Conservation (phyloP, 768 basidiomycete species). For the Pleurotus tuoliensis region DNA sequence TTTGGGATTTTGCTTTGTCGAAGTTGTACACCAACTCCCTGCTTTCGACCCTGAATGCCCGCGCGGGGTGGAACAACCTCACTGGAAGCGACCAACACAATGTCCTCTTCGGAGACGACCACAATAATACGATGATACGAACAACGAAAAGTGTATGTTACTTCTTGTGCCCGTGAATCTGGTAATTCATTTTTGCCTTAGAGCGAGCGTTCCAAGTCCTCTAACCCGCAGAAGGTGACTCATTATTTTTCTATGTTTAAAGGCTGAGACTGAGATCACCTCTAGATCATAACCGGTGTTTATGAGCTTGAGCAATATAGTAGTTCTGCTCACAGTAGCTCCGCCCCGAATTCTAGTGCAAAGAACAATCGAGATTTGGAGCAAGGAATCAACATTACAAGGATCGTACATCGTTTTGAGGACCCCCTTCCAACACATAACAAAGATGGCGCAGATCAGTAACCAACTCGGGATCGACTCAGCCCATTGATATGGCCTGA, state of each 20-base stretch:
- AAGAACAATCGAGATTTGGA: background rate
- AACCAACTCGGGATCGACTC: no score
- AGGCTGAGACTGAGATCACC: background rate
- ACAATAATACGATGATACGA: background rate
- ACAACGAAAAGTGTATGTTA: no score
- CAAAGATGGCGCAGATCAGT: no score
- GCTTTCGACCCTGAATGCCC: conserved; percentile 7
- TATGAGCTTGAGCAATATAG: background rate
- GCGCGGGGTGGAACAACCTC: conserved; percentile 7
- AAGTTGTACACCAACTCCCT: conserved; percentile 9
- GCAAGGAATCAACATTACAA: background rate
- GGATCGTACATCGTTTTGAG: background rate
- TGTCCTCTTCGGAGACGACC: background rate
- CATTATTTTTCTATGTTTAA: background rate
- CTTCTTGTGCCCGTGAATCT: background rate
- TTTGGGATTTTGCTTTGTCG: conserved; percentile 4
- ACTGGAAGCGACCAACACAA: background rate
- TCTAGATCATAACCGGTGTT: background rate
- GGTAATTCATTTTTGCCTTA: background rate
- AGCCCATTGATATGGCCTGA: no score
- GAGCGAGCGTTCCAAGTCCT: background rate
- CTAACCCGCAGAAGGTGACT: background rate
- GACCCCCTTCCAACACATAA: background rate
- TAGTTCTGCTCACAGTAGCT: background rate
- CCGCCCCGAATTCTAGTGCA: background rate